Conservation (phyloP, 2,329 filamentous ascomycete species). For the Penicillium sp. region DNA sequence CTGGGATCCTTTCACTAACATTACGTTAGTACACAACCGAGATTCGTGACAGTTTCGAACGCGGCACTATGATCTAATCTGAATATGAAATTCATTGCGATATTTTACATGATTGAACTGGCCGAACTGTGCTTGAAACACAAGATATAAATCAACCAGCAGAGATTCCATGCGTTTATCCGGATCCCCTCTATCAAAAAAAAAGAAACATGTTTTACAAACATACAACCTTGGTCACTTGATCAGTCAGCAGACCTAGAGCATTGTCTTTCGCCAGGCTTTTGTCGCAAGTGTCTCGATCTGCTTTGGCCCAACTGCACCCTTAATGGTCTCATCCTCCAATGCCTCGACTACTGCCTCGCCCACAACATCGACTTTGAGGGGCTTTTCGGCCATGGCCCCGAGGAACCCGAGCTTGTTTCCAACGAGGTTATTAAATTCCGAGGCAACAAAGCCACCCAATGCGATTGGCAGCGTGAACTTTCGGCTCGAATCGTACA, state of each 20-base stretch:
- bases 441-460: slow-evolving; percentile 68
- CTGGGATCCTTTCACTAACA: slow-evolving; percentile 18
- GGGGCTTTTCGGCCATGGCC: slow-evolving; percentile 76
- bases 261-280: slow-evolving; percentile 87
- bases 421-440: slow-evolving; percentile 75
- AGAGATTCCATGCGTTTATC: slow-evolving; percentile 6
- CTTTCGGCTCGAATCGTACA: slow-evolving; percentile 80
- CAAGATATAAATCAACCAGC: not conserved
- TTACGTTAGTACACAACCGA: slow-evolving; percentile 75
- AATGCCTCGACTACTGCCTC: slow-evolving; percentile 88
- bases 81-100: slow-evolving; percentile 18
- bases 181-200: slow-evolving; percentile 1
- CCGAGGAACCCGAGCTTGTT: slow-evolving; percentile 79
- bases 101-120: slow-evolving; percentile 22
- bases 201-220: slow-evolving; percentile 5
- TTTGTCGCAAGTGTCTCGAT: slow-evolving; percentile 79
- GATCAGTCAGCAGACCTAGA: slow-evolving; percentile 50
- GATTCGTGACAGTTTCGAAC: slow-evolving; percentile 95
- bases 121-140: slow-evolving; percentile 4
- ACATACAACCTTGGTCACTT: slow-evolving; percentile 3
- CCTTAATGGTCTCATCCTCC: slow-evolving; percentile 68
- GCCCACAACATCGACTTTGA: slow-evolving; percentile 83
- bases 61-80: slow-evolving; percentile 85
- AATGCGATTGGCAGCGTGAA: slow-evolving; percentile 84
- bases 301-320: slow-evolving; percentile 72